phyloP scores from a whole-genome alignment of 371 early-diverging fungal species.

The Chytridiales sp. region DNA sequence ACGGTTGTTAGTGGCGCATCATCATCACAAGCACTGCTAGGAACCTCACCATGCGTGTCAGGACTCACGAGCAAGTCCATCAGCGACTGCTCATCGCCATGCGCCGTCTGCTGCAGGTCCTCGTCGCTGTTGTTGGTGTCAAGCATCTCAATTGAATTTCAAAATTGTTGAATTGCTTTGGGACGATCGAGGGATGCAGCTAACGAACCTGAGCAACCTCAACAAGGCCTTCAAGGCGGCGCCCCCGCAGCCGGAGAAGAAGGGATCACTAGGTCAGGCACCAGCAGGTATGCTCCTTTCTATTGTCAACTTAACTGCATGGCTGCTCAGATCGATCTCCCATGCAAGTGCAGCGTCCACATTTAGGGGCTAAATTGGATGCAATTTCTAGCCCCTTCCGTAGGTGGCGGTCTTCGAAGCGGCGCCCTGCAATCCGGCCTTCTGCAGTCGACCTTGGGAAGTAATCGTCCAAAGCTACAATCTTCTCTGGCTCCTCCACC shows the following conservation, averaged over 20 bases:
- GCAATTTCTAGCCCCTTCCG: too few species aligned
- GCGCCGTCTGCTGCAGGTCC: background rate
- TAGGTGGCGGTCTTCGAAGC: too few species aligned
- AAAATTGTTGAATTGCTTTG: background rate
- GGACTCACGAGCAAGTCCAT: background rate
- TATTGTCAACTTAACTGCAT: too few species aligned
- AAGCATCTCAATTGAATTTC: too few species aligned
- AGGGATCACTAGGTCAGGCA: too few species aligned
- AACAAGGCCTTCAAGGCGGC: slow-evolving; percentile 14
- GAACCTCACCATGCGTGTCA: background rate
- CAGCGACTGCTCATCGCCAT: background rate
- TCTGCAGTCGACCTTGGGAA: too few species aligned
- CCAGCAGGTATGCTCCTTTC: too few species aligned
- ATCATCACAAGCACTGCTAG: background rate
- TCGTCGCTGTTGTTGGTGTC: too few species aligned
- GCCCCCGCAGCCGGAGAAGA: background rate
- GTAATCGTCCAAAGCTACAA: slow-evolving; percentile 8
- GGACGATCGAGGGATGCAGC: background rate
- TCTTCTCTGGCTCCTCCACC: slow-evolving; percentile 13
- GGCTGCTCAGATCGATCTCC: too few species aligned
- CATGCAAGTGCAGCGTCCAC: too few species aligned
- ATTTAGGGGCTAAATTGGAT: too few species aligned
- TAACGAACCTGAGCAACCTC: background rate
- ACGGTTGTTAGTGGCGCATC: background rate
- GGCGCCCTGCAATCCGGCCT: too few species aligned